Evolutionary conservation across 2,329 filamentous ascomycete species (phyloP).

Genomic region (Anthostomella pinea): DNA sequence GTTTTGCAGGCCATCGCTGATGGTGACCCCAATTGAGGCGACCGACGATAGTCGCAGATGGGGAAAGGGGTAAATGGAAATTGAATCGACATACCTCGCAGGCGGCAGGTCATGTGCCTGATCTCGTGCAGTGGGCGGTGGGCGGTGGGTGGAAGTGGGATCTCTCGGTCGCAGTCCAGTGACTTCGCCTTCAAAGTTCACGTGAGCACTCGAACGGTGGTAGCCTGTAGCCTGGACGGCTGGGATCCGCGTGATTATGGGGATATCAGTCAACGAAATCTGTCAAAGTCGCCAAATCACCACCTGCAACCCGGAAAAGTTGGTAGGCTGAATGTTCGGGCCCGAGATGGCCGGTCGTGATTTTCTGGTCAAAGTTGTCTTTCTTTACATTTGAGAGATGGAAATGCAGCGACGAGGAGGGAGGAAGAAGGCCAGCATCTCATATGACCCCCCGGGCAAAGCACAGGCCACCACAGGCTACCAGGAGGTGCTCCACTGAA

Average conservation of each 20-base stretch:
- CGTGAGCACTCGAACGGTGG: constrained; percentile 27
- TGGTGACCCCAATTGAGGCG: no score
- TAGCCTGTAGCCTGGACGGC: constrained; percentile 26
- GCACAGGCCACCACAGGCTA: constrained; percentile 17
- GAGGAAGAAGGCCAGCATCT: constrained; percentile 29
- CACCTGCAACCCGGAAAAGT: constrained; percentile 15
- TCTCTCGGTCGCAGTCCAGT: constrained; percentile 30
- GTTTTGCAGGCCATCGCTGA: no score
- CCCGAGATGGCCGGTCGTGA: constrained; percentile 8
- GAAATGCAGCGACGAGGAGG: constrained; percentile 24
- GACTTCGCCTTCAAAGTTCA: constrained; percentile 35
- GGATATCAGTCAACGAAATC: constrained; percentile 22
- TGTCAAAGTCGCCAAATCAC: constrained; percentile 20
- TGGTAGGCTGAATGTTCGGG: constrained; percentile 10
- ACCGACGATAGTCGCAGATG: no score
- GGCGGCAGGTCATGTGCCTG: constrained; percentile 31
- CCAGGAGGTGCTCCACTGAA: no score
- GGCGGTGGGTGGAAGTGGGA: constrained; percentile 27
- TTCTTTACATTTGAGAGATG: constrained; percentile 21
- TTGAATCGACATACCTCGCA: constrained; percentile 23
- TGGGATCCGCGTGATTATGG: constrained; percentile 28
- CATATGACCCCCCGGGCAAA: constrained; percentile 19
- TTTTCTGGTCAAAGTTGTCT: constrained; percentile 11
- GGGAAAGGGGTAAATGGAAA: constrained; percentile 2
- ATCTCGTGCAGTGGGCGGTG: constrained; percentile 25